Conservation (phyloP, 805 yeast species). For the Zygosaccharomyces bailii region DNA sequence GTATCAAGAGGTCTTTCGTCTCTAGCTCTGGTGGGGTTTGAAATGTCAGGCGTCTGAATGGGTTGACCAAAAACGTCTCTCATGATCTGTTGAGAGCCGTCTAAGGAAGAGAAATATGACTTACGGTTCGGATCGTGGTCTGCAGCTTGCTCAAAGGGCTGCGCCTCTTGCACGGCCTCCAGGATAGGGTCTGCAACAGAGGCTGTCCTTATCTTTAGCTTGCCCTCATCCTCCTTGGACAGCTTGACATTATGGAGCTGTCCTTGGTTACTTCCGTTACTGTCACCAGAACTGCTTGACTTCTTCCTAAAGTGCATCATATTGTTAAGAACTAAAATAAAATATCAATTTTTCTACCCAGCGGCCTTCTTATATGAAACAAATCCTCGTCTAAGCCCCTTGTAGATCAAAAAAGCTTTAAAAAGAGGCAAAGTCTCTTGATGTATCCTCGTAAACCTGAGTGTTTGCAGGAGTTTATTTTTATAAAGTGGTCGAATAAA, state of each 20-base stretch:
- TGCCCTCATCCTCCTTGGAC: conserved; percentile 49
- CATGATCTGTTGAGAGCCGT: conserved; percentile 35
- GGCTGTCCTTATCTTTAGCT: conserved; percentile 61
- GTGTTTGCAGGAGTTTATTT: background rate
- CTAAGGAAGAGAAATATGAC: conserved; percentile 32
- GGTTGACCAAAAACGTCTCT: conserved; percentile 82
- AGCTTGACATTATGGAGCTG: conserved; percentile 39
- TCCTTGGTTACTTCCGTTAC: conserved; percentile 30
- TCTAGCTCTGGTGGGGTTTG: conserved; percentile 89
- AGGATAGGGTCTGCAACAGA: conserved; percentile 87
- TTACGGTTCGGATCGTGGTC: conserved; percentile 38
- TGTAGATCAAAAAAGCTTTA: background rate
- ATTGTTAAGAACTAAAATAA: conserved; percentile 4
- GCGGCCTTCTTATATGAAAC: background rate
- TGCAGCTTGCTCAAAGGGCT: conserved; percentile 78
- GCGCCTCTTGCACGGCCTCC: conserved; percentile 90
- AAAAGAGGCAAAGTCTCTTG: background rate
- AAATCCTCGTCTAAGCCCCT: conserved; percentile 3
- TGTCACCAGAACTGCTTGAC: conserved; percentile 32
- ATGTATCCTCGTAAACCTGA: background rate
- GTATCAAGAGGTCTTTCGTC: conserved; percentile 98
- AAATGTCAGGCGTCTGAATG: conserved; percentile 74
- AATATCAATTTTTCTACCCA: background rate
- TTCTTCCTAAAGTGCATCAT: conserved; percentile 49
- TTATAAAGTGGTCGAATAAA: background rate